A percentile compares a stretch with the other conserved stretches of the same genome.
These are phyloP conservation scores for Allium sativum DNA, from an alignment of 106 monocot genomes.

Conservation along the genomic window DNA sequence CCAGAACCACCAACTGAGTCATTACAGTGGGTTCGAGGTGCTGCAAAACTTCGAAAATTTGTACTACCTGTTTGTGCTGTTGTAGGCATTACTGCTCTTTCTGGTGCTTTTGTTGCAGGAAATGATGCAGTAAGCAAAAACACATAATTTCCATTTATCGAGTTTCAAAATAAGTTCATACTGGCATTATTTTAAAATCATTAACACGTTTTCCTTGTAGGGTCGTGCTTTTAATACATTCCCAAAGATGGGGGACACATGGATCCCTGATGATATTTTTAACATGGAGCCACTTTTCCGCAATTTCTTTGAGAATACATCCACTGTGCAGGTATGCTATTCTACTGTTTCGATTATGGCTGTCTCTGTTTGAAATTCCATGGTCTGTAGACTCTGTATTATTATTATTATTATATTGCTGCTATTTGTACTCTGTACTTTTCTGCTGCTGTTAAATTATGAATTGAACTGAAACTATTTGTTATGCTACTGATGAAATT, in stretches of 20 bases:
- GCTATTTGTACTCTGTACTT: too few relatives aligned
- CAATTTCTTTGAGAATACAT: constrained; percentile 97
- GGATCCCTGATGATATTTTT: constrained; percentile 89
- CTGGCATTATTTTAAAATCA: neutral
- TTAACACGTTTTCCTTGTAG: constrained; percentile 16
- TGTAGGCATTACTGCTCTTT: constrained; percentile 84
- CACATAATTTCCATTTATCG: neutral
- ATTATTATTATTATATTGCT: too few relatives aligned
- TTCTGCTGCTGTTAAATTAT: too few relatives aligned
- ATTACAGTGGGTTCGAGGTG: constrained; percentile 59
- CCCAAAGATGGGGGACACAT: constrained; percentile 96
- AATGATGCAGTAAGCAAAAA: constrained; percentile 81
- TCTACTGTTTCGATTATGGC: neutral
- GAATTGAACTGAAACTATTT: too few relatives aligned
- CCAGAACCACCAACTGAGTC: constrained; percentile 81
- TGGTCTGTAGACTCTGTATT: too few relatives aligned
- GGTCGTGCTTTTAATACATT: constrained; percentile 98
- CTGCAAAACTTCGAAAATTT: constrained; percentile 60
- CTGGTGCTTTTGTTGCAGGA: constrained; percentile 98
- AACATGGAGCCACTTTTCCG: constrained; percentile 70
- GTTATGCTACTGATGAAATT: too few relatives aligned
- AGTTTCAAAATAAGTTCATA: neutral
- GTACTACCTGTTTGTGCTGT: constrained; percentile 62
- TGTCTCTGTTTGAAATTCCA: too few relatives aligned
- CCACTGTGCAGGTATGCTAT: constrained; percentile 71